A percentile compares a stretch with the other conserved stretches of the same genome.
phyloP scores from a whole-genome alignment of 768 basidiomycete species.

The Termitomyces heimii region DNA sequence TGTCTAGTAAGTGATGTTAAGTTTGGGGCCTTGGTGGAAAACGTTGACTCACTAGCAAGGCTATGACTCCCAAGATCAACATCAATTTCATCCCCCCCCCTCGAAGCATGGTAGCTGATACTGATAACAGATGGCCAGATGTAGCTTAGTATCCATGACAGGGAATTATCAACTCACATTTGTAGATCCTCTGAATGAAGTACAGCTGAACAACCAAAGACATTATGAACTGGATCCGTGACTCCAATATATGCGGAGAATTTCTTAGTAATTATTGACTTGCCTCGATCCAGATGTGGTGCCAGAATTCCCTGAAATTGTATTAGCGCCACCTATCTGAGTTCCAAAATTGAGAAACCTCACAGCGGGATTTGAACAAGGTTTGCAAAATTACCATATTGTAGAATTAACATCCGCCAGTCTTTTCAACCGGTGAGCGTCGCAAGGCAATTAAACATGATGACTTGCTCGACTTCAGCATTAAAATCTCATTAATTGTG shows the following conservation, averaged over 20 bases:
- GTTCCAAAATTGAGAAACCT: neutral
- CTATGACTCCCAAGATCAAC: neutral
- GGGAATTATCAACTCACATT: neutral
- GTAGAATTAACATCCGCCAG: neutral
- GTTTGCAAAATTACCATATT: neutral
- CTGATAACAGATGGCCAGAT: neutral
- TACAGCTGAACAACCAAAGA: neutral
- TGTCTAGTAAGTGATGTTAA: neutral
- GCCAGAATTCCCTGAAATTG: neutral
- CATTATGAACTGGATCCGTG: neutral
- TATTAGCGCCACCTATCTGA: neutral
- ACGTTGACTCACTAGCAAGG: neutral
- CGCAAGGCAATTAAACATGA: neutral
- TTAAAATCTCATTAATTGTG: neutral
- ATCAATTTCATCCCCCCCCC: neutral
- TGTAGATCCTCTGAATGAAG: slow-evolving; percentile 1
- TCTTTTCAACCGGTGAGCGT: neutral
- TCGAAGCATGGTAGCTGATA: neutral
- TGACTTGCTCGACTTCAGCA: neutral
- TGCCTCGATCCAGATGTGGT: neutral
- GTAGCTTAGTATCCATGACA: neutral
- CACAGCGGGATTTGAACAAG: neutral
- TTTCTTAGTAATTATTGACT: neutral
- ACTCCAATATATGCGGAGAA: neutral
- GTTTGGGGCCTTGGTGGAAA: too few relatives aligned